These are phyloP conservation scores for Abortiporus biennis DNA, from an alignment of 1,284 basidiomycete species.

Conservation along the genomic window DNA sequence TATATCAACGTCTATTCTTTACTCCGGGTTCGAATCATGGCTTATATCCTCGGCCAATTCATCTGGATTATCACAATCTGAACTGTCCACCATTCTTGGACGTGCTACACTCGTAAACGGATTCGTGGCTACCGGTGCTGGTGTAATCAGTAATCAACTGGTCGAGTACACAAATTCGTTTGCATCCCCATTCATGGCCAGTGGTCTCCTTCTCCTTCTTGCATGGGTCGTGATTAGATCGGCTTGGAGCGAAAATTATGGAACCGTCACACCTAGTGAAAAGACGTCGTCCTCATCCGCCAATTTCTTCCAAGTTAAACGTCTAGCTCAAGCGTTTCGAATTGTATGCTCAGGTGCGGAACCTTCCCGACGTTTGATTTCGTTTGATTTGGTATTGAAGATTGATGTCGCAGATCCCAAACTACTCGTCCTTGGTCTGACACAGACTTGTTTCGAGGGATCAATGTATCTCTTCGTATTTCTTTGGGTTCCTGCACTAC, in stretches of 20 bases:
- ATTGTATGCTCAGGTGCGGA: constrained; percentile 34
- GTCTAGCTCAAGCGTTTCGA: constrained; percentile 50
- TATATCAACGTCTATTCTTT: constrained; percentile 67
- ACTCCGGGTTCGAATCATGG: constrained; percentile 73
- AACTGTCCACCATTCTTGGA: constrained; percentile 66
- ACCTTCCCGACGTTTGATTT: constrained; percentile 38
- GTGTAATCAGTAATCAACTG: constrained; percentile 57
- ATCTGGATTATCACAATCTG: constrained; percentile 43
- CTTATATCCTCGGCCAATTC: constrained; percentile 54
- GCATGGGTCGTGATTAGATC: constrained; percentile 51
- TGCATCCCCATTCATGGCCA: constrained; percentile 60
- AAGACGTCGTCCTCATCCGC: too few relatives aligned
- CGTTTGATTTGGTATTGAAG: background rate
- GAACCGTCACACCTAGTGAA: constrained; percentile 23
- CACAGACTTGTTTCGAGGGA: constrained; percentile 74
- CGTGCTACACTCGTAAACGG: constrained; percentile 68
- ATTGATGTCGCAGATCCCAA: constrained; percentile 40
- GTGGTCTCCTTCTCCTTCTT: constrained; percentile 46
- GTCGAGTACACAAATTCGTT: constrained; percentile 44
- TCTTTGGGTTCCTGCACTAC: constrained; percentile 70
- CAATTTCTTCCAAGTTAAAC: constrained; percentile 45
- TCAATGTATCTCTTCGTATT: constrained; percentile 82
- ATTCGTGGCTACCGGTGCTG: constrained; percentile 60
- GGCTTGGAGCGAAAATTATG: constrained; percentile 66
- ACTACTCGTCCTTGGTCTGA: constrained; percentile 62